Evolutionary conservation across 2,329 filamentous ascomycete species (phyloP).

Genomic region (Alternaria consortialis): DNA sequence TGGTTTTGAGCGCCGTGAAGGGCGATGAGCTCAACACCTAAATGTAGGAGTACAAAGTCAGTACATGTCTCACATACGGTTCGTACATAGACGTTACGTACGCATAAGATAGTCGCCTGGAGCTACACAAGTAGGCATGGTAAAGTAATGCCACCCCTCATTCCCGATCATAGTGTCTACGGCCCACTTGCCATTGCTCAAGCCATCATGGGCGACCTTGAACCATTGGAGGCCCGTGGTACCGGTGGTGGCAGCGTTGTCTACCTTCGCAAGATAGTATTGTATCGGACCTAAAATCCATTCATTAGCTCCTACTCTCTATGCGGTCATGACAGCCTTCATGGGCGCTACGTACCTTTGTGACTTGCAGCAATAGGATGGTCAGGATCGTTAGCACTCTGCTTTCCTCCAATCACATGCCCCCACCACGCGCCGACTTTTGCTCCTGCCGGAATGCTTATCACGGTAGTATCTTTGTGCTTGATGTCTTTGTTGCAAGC

Average conservation of each 20-base stretch:
- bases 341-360: constrained; percentile 48
- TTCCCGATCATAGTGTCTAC: constrained; percentile 58
- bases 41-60: not conserved
- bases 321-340: not conserved
- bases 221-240: constrained; percentile 51
- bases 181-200: constrained; percentile 53
- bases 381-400: constrained; percentile 58
- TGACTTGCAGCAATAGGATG: constrained; percentile 59
- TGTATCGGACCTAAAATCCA: constrained; percentile 22
- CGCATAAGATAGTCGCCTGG: constrained; percentile 52
- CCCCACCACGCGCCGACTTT: constrained; percentile 59
- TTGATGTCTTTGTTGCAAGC: constrained; percentile 55
- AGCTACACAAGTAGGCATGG: constrained; percentile 42
- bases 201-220: constrained; percentile 48
- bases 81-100: not conserved
- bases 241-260: constrained; percentile 43
- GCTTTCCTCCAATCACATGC: constrained; percentile 61
- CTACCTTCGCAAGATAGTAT: constrained; percentile 44
- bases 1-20: constrained; percentile 45
- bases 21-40: constrained; percentile 51
- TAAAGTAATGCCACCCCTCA: constrained; percentile 54
- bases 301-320: not conserved
- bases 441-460: constrained; percentile 59
- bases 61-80: not conserved
- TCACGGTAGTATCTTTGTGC: constrained; percentile 50